phyloP scores from a whole-genome alignment of 208 protist species.

The Crithidia thermophila region DNA sequence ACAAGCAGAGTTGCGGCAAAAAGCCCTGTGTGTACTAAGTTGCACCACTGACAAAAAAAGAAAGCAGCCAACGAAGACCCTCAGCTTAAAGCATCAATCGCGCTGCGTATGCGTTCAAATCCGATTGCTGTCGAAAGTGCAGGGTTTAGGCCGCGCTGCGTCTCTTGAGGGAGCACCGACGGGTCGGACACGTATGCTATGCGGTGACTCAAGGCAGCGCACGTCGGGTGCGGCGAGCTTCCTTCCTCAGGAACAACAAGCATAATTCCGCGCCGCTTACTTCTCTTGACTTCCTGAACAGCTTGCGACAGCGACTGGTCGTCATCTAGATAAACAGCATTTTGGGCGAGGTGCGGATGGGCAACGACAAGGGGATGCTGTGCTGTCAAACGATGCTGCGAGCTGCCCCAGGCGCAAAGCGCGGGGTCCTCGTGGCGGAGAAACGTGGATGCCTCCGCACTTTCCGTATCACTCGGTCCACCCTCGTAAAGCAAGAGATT shows the following conservation, averaged over 20 bases:
- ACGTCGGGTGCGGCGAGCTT: constrained; percentile 42
- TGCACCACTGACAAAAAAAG: not conserved
- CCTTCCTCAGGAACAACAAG: constrained; percentile 75
- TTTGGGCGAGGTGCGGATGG: constrained; percentile 32
- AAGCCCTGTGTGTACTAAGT: no score
- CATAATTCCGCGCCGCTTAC: constrained; percentile 54
- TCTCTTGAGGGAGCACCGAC: constrained; percentile 25
- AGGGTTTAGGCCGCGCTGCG: constrained; percentile 72
- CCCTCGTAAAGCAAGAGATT: constrained; percentile 50
- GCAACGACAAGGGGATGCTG: constrained; percentile 43
- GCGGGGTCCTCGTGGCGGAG: constrained; percentile 39
- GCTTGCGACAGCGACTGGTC: constrained; percentile 23
- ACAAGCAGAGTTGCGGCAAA: no score
- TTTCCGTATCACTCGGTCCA: not conserved
- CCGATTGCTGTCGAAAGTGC: constrained; percentile 66
- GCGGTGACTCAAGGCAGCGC: constrained; percentile 30
- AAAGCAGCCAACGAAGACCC: not conserved
- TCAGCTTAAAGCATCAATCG: constrained; percentile 11
- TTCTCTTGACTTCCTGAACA: constrained; percentile 29
- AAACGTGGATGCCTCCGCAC: constrained; percentile 31
- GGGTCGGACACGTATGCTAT: constrained; percentile 54
- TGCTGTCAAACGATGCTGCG: constrained; percentile 35
- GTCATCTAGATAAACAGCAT: constrained; percentile 62
- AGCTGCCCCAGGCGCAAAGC: constrained; percentile 40
- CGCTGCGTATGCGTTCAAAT: constrained; percentile 62